Conservation (phyloP, 1,284 basidiomycete genomes). For the Cryptococcus wingfieldii region DNA sequence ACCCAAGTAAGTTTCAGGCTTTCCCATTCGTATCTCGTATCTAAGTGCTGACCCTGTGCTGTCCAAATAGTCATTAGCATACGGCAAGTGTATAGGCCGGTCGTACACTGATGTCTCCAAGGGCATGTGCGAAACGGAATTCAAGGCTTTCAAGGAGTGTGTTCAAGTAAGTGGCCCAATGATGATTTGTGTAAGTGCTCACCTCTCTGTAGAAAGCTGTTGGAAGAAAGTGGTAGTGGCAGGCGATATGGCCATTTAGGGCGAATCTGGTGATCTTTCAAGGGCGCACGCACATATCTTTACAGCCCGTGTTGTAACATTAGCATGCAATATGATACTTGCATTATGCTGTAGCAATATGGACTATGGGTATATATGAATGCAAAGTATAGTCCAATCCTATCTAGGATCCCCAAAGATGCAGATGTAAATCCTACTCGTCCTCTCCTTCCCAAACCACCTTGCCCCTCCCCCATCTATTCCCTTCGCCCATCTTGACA, state of each 20-base stretch:
- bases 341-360: too few species aligned
- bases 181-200: neutral
- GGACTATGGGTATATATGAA: too few species aligned
- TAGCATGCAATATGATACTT: too few species aligned
- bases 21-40: neutral
- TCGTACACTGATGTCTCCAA: conserved; percentile 49
- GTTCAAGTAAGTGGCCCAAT: conserved; percentile 40
- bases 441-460: conserved; percentile 11
- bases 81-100: conserved; percentile 50
- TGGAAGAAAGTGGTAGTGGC: conserved; percentile 39
- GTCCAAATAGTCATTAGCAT: conserved; percentile 42
- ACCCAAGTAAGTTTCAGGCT: conserved; percentile 29
- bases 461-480: conserved; percentile 18
- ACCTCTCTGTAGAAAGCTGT: conserved; percentile 33
- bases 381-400: too few species aligned
- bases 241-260: neutral
- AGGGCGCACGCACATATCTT: too few species aligned
- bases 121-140: conserved; percentile 50
- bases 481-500: conserved; percentile 55
- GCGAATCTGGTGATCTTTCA: too few species aligned
- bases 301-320: too few species aligned
- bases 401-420: neutral
- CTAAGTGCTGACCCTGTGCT: neutral
- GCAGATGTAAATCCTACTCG: neutral
- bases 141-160: conserved; percentile 50